Percentiles rank a stretch among this genome's conserved stretches.
Conservation (phyloP, 495 filamentous ascomycete genomes). For the Tuber borchii region DNA sequence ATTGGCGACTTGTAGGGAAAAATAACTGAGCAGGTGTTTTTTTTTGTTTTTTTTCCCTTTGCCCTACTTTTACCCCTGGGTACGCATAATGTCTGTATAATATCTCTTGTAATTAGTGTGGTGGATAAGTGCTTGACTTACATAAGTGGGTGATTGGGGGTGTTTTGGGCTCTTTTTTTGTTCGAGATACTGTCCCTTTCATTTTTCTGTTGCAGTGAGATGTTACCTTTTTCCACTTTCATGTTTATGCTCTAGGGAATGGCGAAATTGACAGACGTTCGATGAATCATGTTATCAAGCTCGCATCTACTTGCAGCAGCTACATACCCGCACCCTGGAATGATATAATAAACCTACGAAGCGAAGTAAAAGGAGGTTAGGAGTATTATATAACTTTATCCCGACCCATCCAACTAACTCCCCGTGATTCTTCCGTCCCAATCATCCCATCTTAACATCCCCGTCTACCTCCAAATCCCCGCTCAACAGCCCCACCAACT, state of each 20-base stretch:
- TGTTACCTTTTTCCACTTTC: not conserved
- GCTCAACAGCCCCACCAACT: slow-evolving; percentile 25
- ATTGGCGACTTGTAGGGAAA: not conserved
- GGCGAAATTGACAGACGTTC: not conserved
- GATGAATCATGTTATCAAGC: not conserved
- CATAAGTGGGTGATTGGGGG: not conserved
- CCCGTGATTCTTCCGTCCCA: not conserved
- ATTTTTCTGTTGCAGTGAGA: not conserved
- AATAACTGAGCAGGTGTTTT: not conserved
- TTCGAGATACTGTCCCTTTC: not conserved
- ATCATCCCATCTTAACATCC: slow-evolving; percentile 9
- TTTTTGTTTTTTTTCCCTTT: not conserved
- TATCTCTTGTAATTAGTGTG: not conserved
- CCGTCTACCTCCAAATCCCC: slow-evolving; percentile 7
- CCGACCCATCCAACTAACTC: not conserved
- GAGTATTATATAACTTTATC: not conserved
- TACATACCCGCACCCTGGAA: not conserved
- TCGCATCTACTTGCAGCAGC: not conserved
- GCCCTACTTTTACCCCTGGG: not conserved
- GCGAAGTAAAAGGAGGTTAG: not conserved
- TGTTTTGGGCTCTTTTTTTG: not conserved
- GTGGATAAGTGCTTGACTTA: not conserved
- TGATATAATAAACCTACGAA: not conserved
- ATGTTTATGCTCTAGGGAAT: not conserved
- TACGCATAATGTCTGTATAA: not conserved